A percentile compares a stretch with the other conserved stretches of the same genome.
These are phyloP conservation scores for Logfia minima DNA, from an alignment of 129 eudicot species.

Conservation along the genomic window DNA sequence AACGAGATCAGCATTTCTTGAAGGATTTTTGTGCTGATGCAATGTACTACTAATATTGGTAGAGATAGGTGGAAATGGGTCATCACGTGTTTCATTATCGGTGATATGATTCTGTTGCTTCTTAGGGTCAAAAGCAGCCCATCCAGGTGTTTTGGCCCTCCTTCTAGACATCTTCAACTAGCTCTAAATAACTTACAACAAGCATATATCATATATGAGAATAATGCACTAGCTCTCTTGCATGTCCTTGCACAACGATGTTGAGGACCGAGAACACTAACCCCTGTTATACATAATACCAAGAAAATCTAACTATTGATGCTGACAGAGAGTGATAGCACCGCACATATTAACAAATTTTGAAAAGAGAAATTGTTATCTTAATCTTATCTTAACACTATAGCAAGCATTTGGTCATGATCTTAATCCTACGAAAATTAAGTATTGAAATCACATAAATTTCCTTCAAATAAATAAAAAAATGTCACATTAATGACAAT, in stretches of 20 bases:
- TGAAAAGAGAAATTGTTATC: background rate
- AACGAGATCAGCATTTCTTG: slow-evolving; percentile 23
- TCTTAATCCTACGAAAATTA: background rate
- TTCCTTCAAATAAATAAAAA: no score
- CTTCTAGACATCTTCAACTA: slow-evolving; percentile 47
- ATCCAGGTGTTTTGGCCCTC: slow-evolving; percentile 58
- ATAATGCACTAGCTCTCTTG: background rate
- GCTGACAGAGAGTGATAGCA: background rate
- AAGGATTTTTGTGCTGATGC: slow-evolving; percentile 11
- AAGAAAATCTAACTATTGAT: no score
- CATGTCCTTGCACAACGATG: background rate
- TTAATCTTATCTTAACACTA: no score
- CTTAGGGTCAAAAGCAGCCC: slow-evolving; percentile 86
- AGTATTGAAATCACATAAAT: background rate
- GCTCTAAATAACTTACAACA: background rate
- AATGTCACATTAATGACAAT: background rate
- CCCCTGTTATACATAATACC: background rate
- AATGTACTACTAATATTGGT: slow-evolving; percentile 27
- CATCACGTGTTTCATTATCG: slow-evolving; percentile 29
- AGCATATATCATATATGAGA: background rate
- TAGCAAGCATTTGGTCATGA: background rate
- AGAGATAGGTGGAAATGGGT: slow-evolving; percentile 64
- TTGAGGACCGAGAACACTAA: background rate
- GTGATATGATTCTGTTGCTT: slow-evolving; percentile 42
- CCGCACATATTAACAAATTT: background rate